Evolutionary conservation across 208 protist genomes (phyloP).

Genomic region (Leishmania amazonensis): DNA sequence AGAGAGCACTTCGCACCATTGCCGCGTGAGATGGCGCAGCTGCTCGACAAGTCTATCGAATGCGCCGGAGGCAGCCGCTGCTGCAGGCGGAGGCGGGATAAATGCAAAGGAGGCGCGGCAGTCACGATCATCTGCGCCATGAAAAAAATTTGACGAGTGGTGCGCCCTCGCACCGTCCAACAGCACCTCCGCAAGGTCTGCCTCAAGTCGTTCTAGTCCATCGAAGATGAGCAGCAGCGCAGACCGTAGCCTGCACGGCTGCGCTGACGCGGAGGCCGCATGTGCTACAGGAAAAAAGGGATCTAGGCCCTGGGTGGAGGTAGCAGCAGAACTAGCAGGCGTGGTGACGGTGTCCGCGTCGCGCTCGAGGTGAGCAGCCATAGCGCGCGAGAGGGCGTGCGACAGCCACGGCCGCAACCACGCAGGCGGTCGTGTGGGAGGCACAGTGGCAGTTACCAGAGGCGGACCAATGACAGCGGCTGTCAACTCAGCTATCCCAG

Average conservation of each 20-base stretch:
- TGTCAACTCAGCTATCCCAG: background rate
- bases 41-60: background rate
- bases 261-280: background rate
- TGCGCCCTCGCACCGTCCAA: background rate
- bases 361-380: constrained; percentile 8
- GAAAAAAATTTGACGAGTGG: too few species aligned
- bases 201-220: constrained; percentile 22
- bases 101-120: background rate
- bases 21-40: constrained; percentile 3
- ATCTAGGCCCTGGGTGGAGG: background rate
- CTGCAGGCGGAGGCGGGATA: background rate
- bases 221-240: constrained; percentile 26
- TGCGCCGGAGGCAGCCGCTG: background rate
- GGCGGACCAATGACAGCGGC: background rate
- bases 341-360: constrained; percentile 5
- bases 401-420: constrained; percentile 9
- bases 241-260: constrained; percentile 7
- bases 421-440: background rate
- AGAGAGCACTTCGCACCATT: constrained; percentile 36
- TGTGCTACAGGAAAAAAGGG: background rate
- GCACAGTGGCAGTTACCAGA: background rate
- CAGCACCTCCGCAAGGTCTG: background rate
- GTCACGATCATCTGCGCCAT: background rate
- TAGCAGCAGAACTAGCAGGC: background rate
- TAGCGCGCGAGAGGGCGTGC: constrained; percentile 6